A percentile compares a stretch with the other conserved stretches of the same genome.
Evolutionary conservation across 345 rosid species (phyloP).

Genomic region (Aquilaria malaccensis): DNA sequence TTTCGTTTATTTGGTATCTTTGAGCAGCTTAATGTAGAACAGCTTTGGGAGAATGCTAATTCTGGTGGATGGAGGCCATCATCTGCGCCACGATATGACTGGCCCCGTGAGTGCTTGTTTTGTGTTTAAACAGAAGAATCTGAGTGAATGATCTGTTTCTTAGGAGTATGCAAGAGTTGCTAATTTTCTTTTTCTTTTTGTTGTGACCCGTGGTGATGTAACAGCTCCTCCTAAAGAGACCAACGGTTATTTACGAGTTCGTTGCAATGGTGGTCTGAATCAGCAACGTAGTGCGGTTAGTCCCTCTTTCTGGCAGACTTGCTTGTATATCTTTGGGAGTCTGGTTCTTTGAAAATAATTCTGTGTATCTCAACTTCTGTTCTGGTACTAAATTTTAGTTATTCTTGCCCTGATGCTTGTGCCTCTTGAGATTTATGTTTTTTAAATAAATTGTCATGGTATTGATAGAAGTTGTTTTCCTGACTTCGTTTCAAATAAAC

Average conservation of each 20-base stretch:
- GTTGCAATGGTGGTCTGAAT: constrained; percentile 96
- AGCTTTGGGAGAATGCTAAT: constrained; percentile 86
- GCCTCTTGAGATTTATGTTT: too few relatives aligned
- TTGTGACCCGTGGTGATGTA: constrained; percentile 13
- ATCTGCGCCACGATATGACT: constrained; percentile 89
- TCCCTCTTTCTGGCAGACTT: constrained; percentile 11
- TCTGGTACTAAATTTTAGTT: too few relatives aligned
- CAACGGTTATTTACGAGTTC: constrained; percentile 92
- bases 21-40: constrained; percentile 59
- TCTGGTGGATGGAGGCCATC: constrained; percentile 95
- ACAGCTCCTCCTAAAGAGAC: constrained; percentile 86
- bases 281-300: constrained; percentile 98
- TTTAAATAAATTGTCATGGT: too few relatives aligned
- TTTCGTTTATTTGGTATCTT: constrained; percentile 9
- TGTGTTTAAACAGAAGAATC: constrained; percentile 13
- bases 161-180: neutral
- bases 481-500: constrained; percentile 1
- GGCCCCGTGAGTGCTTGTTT: constrained; percentile 63
- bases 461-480: too few relatives aligned
- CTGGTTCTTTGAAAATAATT: too few relatives aligned
- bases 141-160: neutral
- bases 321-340: neutral
- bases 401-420: too few relatives aligned
- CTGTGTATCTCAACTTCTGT: too few relatives aligned
- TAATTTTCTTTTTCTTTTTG: neutral